phyloP scores from a whole-genome alignment of 2,329 filamentous ascomycete species.

The Fonsecaea multimorphosa region DNA sequence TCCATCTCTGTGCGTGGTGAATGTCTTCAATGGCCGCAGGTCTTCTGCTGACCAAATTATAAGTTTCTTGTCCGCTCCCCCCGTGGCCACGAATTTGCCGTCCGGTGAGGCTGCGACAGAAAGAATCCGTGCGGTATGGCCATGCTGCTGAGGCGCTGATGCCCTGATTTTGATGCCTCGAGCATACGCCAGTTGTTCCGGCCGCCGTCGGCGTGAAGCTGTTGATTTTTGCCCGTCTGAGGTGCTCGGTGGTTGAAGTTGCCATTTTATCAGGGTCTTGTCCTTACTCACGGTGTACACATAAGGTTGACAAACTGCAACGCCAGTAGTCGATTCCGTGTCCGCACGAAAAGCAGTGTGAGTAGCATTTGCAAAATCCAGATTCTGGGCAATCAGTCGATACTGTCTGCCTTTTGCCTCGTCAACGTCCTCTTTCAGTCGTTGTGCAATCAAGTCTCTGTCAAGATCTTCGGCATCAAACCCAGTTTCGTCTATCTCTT shows the following conservation, averaged over 20 bases:
- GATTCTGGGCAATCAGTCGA: slow-evolving; percentile 73
- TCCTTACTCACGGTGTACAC: slow-evolving; percentile 91
- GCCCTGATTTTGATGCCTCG: slow-evolving; percentile 51
- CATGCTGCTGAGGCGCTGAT: slow-evolving; percentile 60
- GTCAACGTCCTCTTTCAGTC: slow-evolving; percentile 87
- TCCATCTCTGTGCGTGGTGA: slow-evolving; percentile 88
- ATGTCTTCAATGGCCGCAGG: slow-evolving; percentile 78
- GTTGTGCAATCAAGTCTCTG: slow-evolving; percentile 85
- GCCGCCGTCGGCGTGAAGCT: slow-evolving; percentile 47
- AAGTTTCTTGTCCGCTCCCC: slow-evolving; percentile 80
- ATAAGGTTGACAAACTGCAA: slow-evolving; percentile 79
- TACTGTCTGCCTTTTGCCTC: slow-evolving; percentile 92
- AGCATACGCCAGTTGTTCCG: slow-evolving; percentile 57
- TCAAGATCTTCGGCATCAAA: slow-evolving; percentile 96
- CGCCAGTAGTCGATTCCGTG: slow-evolving; percentile 75
- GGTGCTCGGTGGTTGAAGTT: slow-evolving; percentile 63
- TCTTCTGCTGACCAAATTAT: slow-evolving; percentile 86
- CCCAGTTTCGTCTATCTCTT: slow-evolving; percentile 80
- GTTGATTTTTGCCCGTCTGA: slow-evolving; percentile 25
- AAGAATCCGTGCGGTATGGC: slow-evolving; percentile 81
- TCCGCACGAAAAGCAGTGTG: slow-evolving; percentile 80
- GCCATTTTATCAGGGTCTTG: slow-evolving; percentile 85
- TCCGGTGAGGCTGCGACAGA: slow-evolving; percentile 86
- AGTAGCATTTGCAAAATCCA: slow-evolving; percentile 71
- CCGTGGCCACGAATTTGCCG: slow-evolving; percentile 88